Evolutionary conservation across 139 green algal genomes (phyloP).

Genomic region (Microglena sp.): DNA sequence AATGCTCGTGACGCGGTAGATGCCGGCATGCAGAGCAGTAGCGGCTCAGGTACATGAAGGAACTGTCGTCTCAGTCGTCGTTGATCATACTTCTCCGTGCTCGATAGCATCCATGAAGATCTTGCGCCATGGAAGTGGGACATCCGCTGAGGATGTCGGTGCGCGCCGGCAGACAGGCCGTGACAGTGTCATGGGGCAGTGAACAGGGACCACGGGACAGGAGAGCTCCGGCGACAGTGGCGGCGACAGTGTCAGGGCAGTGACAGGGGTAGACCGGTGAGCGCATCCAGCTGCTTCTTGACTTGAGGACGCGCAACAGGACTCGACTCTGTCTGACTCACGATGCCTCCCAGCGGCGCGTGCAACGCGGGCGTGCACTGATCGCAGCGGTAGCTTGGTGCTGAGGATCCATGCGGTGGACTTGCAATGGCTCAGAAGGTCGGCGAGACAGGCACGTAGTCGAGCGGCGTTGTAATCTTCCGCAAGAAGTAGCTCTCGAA

Average conservation of each 20-base stretch:
- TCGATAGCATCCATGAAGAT: not conserved
- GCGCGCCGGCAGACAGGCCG: not conserved
- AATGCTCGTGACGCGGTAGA: not conserved
- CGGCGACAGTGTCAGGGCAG: not conserved
- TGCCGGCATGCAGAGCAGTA: not conserved
- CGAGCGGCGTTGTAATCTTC: constrained; percentile 1
- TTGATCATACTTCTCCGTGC: not conserved
- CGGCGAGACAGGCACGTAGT: not conserved
- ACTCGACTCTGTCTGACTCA: not conserved
- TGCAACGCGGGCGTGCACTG: not conserved
- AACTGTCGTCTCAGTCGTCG: constrained; percentile 5
- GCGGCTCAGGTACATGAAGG: not conserved
- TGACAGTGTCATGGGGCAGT: not conserved
- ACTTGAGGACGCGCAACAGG: not conserved
- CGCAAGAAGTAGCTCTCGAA: constrained; percentile 1
- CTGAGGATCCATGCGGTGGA: not conserved
- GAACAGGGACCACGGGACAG: not conserved
- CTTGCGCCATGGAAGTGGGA: not conserved
- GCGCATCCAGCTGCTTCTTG: not conserved
- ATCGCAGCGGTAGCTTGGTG: not conserved
- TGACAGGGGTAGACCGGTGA: not conserved
- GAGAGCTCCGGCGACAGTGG: not conserved
- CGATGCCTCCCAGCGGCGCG: not conserved
- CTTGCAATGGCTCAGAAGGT: not conserved
- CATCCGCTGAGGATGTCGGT: not conserved